Conservation (phyloP, 2,329 filamentous ascomycete genomes). For the Diaporthe destruens region DNA sequence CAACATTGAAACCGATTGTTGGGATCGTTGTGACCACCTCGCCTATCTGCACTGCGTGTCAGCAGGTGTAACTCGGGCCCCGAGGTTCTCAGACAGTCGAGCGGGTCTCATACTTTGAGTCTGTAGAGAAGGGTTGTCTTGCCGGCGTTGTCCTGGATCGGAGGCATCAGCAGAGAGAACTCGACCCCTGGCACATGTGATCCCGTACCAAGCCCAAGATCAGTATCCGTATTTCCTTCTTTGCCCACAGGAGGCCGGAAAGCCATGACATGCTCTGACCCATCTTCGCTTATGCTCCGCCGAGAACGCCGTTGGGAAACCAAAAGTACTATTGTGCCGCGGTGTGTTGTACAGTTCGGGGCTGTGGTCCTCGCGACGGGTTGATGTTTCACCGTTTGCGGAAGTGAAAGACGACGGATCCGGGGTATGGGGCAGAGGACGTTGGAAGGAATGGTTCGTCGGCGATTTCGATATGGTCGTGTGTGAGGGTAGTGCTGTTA, state of each 20-base stretch:
- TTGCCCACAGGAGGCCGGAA: slow-evolving; percentile 82
- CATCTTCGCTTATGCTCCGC: slow-evolving; percentile 60
- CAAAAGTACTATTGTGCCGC: slow-evolving; percentile 16
- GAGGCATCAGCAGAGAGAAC: slow-evolving; percentile 38
- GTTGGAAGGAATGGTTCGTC: not conserved
- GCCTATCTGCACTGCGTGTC: slow-evolving; percentile 76
- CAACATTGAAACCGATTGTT: slow-evolving; percentile 99
- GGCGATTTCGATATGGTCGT: slow-evolving; percentile 13
- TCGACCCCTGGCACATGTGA: slow-evolving; percentile 35
- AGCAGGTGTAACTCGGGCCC: slow-evolving; percentile 21
- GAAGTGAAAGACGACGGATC: slow-evolving; percentile 11
- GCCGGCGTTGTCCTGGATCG: slow-evolving; percentile 88
- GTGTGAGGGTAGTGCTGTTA: not conserved
- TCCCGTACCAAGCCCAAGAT: slow-evolving; percentile 85
- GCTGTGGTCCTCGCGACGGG: slow-evolving; percentile 33
- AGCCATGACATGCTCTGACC: slow-evolving; percentile 77
- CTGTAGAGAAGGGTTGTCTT: slow-evolving; percentile 98
- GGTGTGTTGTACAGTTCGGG: slow-evolving; percentile 31
- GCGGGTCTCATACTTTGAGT: slow-evolving; percentile 77
- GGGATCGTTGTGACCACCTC: slow-evolving; percentile 99
- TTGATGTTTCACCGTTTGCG: slow-evolving; percentile 33
- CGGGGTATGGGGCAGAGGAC: not conserved
- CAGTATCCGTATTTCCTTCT: slow-evolving; percentile 98
- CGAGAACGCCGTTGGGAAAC: slow-evolving; percentile 23
- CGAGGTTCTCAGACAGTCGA: not conserved